Evolutionary conservation across 176 grass and related monocot genomes (phyloP).

Genomic region (Poa pratensis): DNA sequence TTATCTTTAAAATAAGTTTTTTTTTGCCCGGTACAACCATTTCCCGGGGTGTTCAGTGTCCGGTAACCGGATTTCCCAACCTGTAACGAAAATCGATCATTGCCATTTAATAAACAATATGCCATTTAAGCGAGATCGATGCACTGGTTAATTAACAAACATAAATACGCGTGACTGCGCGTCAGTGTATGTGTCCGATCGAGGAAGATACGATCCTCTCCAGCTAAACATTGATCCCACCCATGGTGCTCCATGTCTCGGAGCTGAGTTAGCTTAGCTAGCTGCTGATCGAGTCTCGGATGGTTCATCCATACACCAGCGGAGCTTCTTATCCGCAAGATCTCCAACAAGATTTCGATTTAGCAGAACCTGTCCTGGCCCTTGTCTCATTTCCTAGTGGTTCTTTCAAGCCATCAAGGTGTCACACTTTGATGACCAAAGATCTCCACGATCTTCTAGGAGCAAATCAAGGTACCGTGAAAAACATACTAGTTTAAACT

Average conservation of each 20-base stretch:
- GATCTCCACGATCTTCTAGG: constrained; percentile 9
- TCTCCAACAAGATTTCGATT: constrained; percentile 52
- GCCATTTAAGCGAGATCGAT: too few relatives aligned
- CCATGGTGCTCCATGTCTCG: constrained; percentile 31
- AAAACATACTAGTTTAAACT: not conserved
- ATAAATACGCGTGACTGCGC: not conserved
- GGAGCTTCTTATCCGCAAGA: constrained; percentile 51
- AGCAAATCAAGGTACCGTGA: constrained; percentile 24
- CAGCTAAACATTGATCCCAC: constrained; percentile 49
- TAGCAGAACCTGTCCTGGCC: not conserved
- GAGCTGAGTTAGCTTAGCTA: constrained; percentile 6
- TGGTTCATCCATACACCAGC: constrained; percentile 36
- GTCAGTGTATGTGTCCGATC: not conserved
- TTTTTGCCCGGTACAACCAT: too few relatives aligned
- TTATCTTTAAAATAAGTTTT: too few relatives aligned
- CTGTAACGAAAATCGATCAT: too few relatives aligned
- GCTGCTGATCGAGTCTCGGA: not conserved
- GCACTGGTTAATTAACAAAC: not conserved
- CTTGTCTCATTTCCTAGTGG: not conserved
- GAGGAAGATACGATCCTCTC: constrained; percentile 54
- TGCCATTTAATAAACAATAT: too few relatives aligned
- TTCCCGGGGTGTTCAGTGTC: too few relatives aligned
- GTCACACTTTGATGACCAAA: constrained; percentile 38
- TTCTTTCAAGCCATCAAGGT: not conserved
- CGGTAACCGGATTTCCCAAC: too few relatives aligned